These are phyloP conservation scores for Candida freyschussii DNA, from an alignment of 1,139 yeast species.

Conservation along the genomic window DNA sequence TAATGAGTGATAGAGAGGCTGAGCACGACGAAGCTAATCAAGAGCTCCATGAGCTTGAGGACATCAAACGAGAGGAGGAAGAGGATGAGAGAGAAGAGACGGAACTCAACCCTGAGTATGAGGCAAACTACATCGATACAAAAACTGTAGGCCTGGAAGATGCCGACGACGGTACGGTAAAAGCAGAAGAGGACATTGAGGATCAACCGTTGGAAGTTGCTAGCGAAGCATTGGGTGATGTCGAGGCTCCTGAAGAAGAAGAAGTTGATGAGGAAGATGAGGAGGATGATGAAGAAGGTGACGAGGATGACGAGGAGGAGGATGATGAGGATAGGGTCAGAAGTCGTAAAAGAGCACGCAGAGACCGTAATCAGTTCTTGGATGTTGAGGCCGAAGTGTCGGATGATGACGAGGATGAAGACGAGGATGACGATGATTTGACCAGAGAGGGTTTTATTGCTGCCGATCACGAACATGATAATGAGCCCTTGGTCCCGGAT, in stretches of 20 bases:
- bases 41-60: conserved; percentile 27
- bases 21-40: conserved; percentile 29
- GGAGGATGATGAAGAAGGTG: conserved; percentile 42
- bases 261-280: conserved; percentile 27
- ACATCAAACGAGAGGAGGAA: conserved; percentile 26
- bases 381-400: conserved; percentile 99
- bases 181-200: too few species aligned
- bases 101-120: conserved; percentile 2
- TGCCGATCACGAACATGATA: conserved; percentile 62
- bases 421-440: conserved; percentile 88
- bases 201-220: too few species aligned
- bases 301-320: conserved; percentile 55
- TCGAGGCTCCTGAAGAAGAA: conserved; percentile 13
- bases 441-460: conserved; percentile 77
- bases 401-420: conserved; percentile 94
- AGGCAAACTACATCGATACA: too few species aligned
- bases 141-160: too few species aligned
- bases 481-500: conserved; percentile 42
- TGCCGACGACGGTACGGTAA: too few species aligned
- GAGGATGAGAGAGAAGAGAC: conserved; percentile 21
- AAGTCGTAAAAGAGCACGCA: conserved; percentile 54
- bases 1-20: conserved; percentile 25
- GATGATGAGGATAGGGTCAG: conserved; percentile 54
- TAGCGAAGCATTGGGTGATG: conserved; percentile 12
- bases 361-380: conserved; percentile 81